phyloP scores from a whole-genome alignment of 192 early-diverging fungal genomes.

The Radiomyces spectabilis region DNA sequence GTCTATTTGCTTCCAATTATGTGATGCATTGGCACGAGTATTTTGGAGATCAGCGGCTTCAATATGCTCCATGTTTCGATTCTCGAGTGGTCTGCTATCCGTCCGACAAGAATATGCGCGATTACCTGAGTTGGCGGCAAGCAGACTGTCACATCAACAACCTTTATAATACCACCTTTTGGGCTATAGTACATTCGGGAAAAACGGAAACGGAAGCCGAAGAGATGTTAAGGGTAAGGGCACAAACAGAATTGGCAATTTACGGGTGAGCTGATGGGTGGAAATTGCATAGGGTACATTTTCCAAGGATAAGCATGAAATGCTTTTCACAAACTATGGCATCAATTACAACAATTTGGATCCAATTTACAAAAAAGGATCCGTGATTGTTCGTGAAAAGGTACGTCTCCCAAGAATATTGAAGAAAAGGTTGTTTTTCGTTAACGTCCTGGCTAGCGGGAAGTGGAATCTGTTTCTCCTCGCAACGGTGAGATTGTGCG shows the following conservation, averaged over 20 bases:
- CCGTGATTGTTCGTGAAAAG: conserved; percentile 60
- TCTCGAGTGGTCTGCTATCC: conserved; percentile 86
- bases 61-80: conserved; percentile 88
- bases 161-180: conserved; percentile 94
- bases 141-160: conserved; percentile 92
- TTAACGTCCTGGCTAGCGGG: conserved; percentile 13
- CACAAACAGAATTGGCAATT: not conserved
- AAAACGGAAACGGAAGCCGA: conserved; percentile 70
- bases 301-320: conserved; percentile 85
- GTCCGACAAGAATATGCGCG: conserved; percentile 67
- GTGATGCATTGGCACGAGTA: conserved; percentile 75
- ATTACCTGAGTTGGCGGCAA: conserved; percentile 94
- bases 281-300: conserved; percentile 79
- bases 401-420: no score
- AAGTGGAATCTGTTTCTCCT: conserved; percentile 6
- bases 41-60: conserved; percentile 54
- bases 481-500: conserved; percentile 16
- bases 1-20: conserved; percentile 82
- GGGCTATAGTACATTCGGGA: conserved; percentile 76
- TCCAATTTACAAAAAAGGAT: conserved; percentile 85
- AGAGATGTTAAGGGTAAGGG: conserved; percentile 55
- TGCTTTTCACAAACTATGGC: conserved; percentile 74
- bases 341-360: conserved; percentile 87
- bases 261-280: not conserved
- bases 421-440: no score